Evolutionary conservation across 768 basidiomycete genomes (phyloP).

Genomic region (Phallus indusiatus): DNA sequence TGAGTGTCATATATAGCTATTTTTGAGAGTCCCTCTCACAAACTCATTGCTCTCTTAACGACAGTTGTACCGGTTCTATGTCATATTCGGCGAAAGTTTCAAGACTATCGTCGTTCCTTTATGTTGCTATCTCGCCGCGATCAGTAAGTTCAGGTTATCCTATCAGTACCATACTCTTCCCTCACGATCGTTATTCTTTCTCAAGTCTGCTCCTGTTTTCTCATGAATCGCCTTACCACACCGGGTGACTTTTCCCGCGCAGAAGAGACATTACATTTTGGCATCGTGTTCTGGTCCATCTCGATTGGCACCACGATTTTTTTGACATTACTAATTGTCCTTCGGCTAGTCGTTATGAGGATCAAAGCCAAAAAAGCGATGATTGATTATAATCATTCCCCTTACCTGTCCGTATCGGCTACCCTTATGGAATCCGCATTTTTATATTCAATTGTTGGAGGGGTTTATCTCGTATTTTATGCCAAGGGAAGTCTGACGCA

Average conservation of each 20-base stretch:
- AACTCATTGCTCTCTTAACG: background rate
- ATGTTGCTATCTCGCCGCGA: background rate
- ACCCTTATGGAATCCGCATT: slow-evolving; percentile 30
- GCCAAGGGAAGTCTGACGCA: slow-evolving; percentile 18
- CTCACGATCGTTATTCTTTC: background rate
- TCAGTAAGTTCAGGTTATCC: background rate
- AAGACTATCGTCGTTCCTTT: background rate
- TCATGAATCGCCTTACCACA: background rate
- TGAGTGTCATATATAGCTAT: background rate
- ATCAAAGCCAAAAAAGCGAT: slow-evolving; percentile 14
- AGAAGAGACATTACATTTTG: slow-evolving; percentile 11
- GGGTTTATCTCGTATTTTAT: slow-evolving; percentile 25
- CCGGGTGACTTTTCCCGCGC: background rate
- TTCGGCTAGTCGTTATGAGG: slow-evolving; percentile 19
- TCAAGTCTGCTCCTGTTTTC: background rate
- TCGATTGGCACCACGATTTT: slow-evolving; percentile 16
- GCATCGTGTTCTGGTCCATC: slow-evolving; percentile 17
- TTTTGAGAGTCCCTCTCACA: background rate
- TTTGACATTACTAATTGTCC: slow-evolving; percentile 16
- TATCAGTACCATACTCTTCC: background rate
- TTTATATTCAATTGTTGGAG: slow-evolving; percentile 18
- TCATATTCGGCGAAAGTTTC: background rate
- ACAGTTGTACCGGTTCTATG: background rate
- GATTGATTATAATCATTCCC: slow-evolving; percentile 15
- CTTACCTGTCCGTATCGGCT: slow-evolving; percentile 20